phyloP scores from a whole-genome alignment of 108 stramenopile species.

The Nannochloropsis gaditana region DNA sequence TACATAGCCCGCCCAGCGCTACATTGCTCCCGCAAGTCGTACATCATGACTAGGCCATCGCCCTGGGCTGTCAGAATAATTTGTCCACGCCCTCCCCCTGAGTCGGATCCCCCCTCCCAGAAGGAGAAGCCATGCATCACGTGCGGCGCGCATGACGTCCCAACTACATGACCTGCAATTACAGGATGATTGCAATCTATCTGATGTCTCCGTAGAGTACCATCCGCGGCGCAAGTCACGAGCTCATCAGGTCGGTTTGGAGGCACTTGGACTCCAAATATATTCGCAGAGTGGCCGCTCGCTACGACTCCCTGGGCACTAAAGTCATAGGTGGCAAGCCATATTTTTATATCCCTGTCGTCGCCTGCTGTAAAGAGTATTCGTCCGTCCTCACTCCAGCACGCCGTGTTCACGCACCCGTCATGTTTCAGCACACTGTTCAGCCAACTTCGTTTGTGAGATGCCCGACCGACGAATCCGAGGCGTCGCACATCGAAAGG shows the following conservation, averaged over 20 bases:
- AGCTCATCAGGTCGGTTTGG: neutral
- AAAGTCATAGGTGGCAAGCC: neutral
- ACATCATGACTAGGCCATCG: neutral
- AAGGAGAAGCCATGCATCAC: slow-evolving; percentile 1
- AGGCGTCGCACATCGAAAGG: neutral
- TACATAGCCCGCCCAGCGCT: neutral
- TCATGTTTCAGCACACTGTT: neutral
- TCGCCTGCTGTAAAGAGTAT: slow-evolving; percentile 19
- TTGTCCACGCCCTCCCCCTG: neutral
- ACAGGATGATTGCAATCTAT: neutral
- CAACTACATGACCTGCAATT: neutral
- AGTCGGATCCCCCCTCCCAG: neutral
- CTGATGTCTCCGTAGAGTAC: neutral
- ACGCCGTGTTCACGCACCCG: neutral
- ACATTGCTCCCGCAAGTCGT: neutral
- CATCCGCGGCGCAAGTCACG: neutral
- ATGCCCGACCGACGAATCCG: neutral
- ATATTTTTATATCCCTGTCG: neutral
- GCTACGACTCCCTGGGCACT: neutral
- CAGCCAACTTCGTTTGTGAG: neutral
- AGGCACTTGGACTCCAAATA: neutral
- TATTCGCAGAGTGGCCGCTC: neutral
- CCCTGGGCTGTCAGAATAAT: slow-evolving; percentile 4
- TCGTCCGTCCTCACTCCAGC: neutral
- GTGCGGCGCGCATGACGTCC: neutral